Evolutionary conservation across 2,329 filamentous ascomycete species (phyloP).

Genomic region (Eurotiales sp.): DNA sequence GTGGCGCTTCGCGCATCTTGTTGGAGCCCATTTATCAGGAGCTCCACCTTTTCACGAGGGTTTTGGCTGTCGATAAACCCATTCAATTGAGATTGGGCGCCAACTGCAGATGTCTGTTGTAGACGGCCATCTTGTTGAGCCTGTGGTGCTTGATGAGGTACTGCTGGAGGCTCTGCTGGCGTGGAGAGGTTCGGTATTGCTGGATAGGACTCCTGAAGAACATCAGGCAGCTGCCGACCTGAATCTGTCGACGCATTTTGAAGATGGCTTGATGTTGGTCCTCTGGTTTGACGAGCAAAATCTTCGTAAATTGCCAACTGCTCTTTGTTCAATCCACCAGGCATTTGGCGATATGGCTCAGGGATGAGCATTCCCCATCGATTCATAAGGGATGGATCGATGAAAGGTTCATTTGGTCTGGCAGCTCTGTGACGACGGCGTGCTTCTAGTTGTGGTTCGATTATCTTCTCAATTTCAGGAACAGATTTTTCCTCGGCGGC

Average conservation of each 20-base stretch:
- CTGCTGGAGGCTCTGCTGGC: constrained; percentile 58
- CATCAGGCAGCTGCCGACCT: constrained; percentile 58
- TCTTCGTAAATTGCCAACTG: constrained; percentile 97
- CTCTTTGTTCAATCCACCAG: constrained; percentile 78
- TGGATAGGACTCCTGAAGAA: constrained; percentile 59
- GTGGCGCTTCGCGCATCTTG: constrained; percentile 53
- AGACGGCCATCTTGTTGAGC: constrained; percentile 44
- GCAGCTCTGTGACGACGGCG: constrained; percentile 71
- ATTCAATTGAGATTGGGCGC: constrained; percentile 51
- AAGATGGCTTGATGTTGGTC: constrained; percentile 51
- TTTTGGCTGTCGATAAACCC: constrained; percentile 57
- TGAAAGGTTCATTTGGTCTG: constrained; percentile 77
- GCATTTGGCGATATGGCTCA: constrained; percentile 83
- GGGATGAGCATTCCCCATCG: constrained; percentile 93
- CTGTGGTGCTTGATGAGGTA: constrained; percentile 56
- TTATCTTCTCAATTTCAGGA: constrained; percentile 90
- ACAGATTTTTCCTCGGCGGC: constrained; percentile 91
- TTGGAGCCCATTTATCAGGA: constrained; percentile 55
- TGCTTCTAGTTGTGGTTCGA: constrained; percentile 73
- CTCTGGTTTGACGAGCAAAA: constrained; percentile 80
- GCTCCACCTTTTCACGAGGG: constrained; percentile 52
- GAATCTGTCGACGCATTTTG: constrained; percentile 57
- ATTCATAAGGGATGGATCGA: constrained; percentile 69
- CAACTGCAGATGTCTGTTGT: constrained; percentile 35
- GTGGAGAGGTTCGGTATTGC: constrained; percentile 59